Evolutionary conservation across 208 protist genomes (phyloP), one percentile per base, ranked within the genome.

Genomic region (Trypanosoma platydactyli): DNA sequence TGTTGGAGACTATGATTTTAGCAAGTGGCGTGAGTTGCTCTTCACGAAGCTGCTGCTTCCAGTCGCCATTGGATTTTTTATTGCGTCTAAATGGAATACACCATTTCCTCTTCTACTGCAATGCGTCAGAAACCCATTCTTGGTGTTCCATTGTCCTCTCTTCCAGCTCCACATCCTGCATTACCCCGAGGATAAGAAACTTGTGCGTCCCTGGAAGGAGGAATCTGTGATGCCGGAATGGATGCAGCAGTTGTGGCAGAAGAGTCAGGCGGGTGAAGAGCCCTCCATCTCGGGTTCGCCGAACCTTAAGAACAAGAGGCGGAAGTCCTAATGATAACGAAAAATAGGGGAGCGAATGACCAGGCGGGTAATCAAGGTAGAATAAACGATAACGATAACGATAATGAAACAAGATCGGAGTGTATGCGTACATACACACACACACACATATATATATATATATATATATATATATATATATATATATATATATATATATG

Each of bases 91-190:
- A 50, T 94, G 76, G 64, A 75, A 71, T 41, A 79, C 86, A 29
- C 55, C 77, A 9, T 87, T 92, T 53, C 84, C 88, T n/a, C 77
- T 94, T 30, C 61, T 96, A n/a, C 55, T 94, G 20, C 91, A 96
- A 80, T 87, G 81, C 64, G 30, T 92, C 25, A 89, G 73, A 62
- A 94, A 94, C 76, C 88, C 91, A 15, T 71, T 78, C 50, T 67
- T 70, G 7, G 18, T 94, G 4, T 96, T 81, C 54, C 53, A 80
- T 40, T 80, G 63, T 9, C 79, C 86, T 64, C 72, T 96, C 42
- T 83, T 85, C 48, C 80, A 82, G 59, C 63, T 94, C 5, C 79
- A 96, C 74, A 52, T 91, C 44, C 68, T 69, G 22, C 62, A 74
- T 13, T 50, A 81, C 33, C 50, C 53, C 50, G 83, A 74, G 40